Evolutionary conservation across 1,139 yeast genomes (phyloP), one percentile per base, ranked within the genome.

Genomic region (Nakaseomyces bracarensis): DNA sequence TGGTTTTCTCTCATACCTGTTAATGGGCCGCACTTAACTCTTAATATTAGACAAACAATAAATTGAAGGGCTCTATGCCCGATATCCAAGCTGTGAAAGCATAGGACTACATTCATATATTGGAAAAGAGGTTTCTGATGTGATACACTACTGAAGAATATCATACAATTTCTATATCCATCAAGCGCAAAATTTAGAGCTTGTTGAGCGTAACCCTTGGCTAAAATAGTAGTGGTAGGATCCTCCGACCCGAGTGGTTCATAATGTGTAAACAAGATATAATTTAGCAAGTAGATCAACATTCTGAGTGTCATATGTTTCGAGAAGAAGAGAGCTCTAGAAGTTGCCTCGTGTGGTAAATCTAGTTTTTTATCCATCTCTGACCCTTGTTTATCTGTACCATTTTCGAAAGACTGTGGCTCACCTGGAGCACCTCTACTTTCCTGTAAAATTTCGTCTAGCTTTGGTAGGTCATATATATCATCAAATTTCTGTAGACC

Each of bases 61-160:
- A 72, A 72, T 48, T 72, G 76, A 50, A 70, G 63, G 3, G 77
- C 70, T 47, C 77, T 61, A 48, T 72, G 76, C 40, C 74, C 74
- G 27, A 71, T 61, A 39, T 72, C 67, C 51, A 73, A 54, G 51
- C 72, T 59, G 43, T 64, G 66, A n/a, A 76, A 77, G 15, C 71
- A 63, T 11, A 70, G 46, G 4, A 71, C 53, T 44, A 72, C 60
- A 46, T 71, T 74, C 57, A 65, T 65, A 46, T 64, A 65, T 29
- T 64, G 66, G 41, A 65, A 57, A 20, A 67, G 64, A 21, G 68
- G 63, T 31, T 54, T 60, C 16, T 49, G 39, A n/a, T 49, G 43
- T 2, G 51, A 54, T 11, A 54, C 48, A 40, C 55, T 58, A 25
- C 51, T 54, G 48, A 66, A 67, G 49, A 66, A 66, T 14, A 65